A percentile compares a stretch with the other conserved stretches of the same genome.
Evolutionary conservation across 2,329 filamentous ascomycete genomes (phyloP).

Genomic region (Ramularia endophylla): DNA sequence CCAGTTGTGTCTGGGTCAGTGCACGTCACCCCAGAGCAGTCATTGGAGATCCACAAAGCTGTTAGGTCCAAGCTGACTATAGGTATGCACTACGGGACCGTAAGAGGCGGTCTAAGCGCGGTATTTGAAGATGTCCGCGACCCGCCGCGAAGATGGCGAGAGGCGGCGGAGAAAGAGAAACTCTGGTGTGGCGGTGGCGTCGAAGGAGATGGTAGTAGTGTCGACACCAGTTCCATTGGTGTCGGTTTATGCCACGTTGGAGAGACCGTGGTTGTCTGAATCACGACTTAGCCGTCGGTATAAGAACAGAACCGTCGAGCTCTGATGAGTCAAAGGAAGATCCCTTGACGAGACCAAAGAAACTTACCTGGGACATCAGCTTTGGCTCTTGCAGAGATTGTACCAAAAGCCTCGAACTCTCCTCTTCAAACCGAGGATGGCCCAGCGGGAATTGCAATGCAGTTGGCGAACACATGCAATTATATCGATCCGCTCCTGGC

Average conservation of each 20-base stretch:
- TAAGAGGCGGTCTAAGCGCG: conserved; percentile 40
- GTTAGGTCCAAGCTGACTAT: conserved; percentile 43
- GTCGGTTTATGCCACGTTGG: conserved; percentile 40
- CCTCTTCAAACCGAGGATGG: too few species aligned
- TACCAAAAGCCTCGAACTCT: too few species aligned
- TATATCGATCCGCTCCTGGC: too few species aligned
- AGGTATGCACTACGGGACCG: conserved; percentile 49
- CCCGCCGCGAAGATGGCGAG: conserved; percentile 41
- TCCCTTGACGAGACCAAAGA: too few species aligned
- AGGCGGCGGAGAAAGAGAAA: conserved; percentile 38
- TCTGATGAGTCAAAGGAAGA: too few species aligned
- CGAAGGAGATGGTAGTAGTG: conserved; percentile 22
- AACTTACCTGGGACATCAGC: too few species aligned
- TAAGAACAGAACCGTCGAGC: too few species aligned
- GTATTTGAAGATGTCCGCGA: conserved; percentile 47
- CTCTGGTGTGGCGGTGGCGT: conserved; percentile 29
- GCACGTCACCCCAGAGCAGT: conserved; percentile 45
- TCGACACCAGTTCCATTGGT: conserved; percentile 35
- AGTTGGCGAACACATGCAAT: too few species aligned
- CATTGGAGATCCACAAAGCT: conserved; percentile 43
- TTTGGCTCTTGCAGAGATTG: too few species aligned
- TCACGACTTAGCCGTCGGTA: too few species aligned
- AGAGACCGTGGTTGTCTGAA: conserved; percentile 40
- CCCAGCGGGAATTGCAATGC: too few species aligned
- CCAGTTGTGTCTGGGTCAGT: conserved; percentile 39